These are phyloP conservation scores for Lichenothelia convexa DNA, from an alignment of 495 filamentous ascomycete species.

Conservation along the genomic window DNA sequence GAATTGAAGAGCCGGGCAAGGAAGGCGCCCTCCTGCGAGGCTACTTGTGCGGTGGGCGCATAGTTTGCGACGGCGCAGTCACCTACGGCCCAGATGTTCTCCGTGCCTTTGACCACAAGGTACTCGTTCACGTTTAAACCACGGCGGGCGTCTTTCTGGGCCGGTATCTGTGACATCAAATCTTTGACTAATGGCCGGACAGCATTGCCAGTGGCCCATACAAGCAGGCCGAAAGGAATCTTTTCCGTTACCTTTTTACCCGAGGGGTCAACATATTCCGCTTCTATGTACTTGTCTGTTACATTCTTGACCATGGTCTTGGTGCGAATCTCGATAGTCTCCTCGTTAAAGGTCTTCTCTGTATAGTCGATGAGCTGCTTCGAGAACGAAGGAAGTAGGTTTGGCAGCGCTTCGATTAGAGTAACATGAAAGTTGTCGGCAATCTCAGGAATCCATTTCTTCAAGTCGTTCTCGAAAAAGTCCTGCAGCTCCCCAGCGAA, in stretches of 20 bases:
- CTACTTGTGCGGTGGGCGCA: slow-evolving; percentile 93
- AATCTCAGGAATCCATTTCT: slow-evolving; percentile 95
- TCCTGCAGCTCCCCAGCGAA: slow-evolving; percentile 97
- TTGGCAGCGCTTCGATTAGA: slow-evolving; percentile 93
- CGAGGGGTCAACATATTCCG: slow-evolving; percentile 68
- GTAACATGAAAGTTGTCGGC: slow-evolving; percentile 88
- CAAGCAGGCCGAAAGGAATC: slow-evolving; percentile 87
- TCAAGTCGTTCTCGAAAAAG: slow-evolving; percentile 94
- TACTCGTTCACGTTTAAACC: slow-evolving; percentile 96
- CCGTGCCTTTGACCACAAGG: slow-evolving; percentile 89
- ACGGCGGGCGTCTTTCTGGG: slow-evolving; percentile 84
- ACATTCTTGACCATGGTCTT: slow-evolving; percentile 99
- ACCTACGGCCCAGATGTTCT: slow-evolving; percentile 84
- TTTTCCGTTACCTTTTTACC: slow-evolving; percentile 63
- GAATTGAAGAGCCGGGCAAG: slow-evolving; percentile 92
- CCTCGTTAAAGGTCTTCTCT: slow-evolving; percentile 95
- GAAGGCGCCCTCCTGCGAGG: slow-evolving; percentile 89
- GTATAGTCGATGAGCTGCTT: slow-evolving; percentile 99
- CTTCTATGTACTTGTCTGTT: slow-evolving; percentile 85
- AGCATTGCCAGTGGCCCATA: slow-evolving; percentile 97
- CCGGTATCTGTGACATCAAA: slow-evolving; percentile 79
- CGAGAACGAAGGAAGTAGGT: slow-evolving; percentile 82
- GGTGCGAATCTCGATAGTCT: slow-evolving; percentile 86
- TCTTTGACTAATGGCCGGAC: slow-evolving; percentile 75
- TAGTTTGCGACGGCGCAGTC: slow-evolving; percentile 94